Conservation (phyloP, 2,329 filamentous ascomycete species). For the Diaporthe citrichinensis region DNA sequence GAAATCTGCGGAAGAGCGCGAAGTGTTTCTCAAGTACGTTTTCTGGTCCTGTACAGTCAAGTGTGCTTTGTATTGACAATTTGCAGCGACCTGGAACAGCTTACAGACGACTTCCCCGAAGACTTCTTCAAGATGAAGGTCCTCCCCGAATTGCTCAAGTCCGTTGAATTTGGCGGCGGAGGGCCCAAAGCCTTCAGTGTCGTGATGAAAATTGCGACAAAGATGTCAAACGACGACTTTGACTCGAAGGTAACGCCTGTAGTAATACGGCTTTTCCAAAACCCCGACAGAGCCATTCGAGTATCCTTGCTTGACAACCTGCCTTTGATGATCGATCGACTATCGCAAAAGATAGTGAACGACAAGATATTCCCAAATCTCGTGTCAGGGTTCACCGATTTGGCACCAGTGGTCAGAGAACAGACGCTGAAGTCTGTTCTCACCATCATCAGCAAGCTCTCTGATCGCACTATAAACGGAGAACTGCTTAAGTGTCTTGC, state of each 20-base stretch:
- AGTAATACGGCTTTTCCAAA: constrained; percentile 87
- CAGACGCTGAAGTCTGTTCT: constrained; percentile 97
- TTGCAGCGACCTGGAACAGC: constrained; percentile 79
- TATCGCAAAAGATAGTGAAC: constrained; percentile 90
- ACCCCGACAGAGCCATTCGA: constrained; percentile 91
- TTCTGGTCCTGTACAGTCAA: constrained; percentile 37
- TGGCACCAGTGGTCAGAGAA: constrained; percentile 91
- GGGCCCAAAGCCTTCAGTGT: constrained; percentile 91
- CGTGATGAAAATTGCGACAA: constrained; percentile 91
- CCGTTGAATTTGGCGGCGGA: constrained; percentile 97
- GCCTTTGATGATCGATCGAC: constrained; percentile 89
- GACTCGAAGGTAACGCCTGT: constrained; percentile 87
- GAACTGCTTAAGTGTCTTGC: constrained; percentile 92
- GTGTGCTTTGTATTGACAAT: constrained; percentile 52
- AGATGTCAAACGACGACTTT: constrained; percentile 91
- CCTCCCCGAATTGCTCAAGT: constrained; percentile 94
- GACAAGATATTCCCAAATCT: constrained; percentile 98
- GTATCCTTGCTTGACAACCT: constrained; percentile 93
- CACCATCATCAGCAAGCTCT: constrained; percentile 88
- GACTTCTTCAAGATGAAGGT: constrained; percentile 99
- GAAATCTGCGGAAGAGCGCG: constrained; percentile 86
- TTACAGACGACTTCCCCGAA: constrained; percentile 95
- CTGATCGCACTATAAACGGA: constrained; percentile 92
- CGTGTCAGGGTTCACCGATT: constrained; percentile 93
- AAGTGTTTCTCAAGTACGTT: constrained; percentile 80